phyloP scores from a whole-genome alignment of 257 asterid genomes.

The Fraxinus quadrangulata region DNA sequence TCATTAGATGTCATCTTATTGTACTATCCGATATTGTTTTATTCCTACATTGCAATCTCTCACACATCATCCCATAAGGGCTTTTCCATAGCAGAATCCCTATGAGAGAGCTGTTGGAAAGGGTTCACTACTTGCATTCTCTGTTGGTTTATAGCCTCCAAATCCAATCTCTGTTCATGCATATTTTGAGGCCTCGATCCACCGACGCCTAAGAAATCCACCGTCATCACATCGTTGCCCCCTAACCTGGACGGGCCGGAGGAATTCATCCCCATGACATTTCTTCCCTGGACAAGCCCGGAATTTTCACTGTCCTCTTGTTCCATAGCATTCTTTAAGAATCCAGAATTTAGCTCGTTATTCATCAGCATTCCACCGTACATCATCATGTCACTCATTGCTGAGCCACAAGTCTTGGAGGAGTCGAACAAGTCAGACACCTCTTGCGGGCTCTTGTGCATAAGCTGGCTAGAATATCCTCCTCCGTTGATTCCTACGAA shows the following conservation, averaged over 20 bases:
- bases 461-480: slow-evolving; percentile 37
- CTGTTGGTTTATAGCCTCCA: slow-evolving; percentile 47
- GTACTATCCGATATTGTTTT: background rate
- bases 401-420: slow-evolving; percentile 32
- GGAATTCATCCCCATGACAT: slow-evolving; percentile 24
- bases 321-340: slow-evolving; percentile 43
- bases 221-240: slow-evolving; percentile 59
- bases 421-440: slow-evolving; percentile 43
- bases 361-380: slow-evolving; percentile 74
- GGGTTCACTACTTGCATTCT: slow-evolving; percentile 50
- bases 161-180: slow-evolving; percentile 46
- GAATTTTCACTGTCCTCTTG: slow-evolving; percentile 31
- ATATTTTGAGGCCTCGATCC: slow-evolving; percentile 53
- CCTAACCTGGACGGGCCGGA: slow-evolving; percentile 30
- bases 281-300: slow-evolving; percentile 26
- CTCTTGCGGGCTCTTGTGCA: slow-evolving; percentile 48
- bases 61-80: slow-evolving; percentile 43
- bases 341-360: slow-evolving; percentile 37
- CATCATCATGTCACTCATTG: slow-evolving; percentile 56
- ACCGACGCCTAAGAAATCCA: slow-evolving; percentile 86
- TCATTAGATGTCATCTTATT: background rate
- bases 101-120: slow-evolving; percentile 43
- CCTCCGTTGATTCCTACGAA: slow-evolving; percentile 21
- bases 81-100: slow-evolving; percentile 53
- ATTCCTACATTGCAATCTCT: slow-evolving; percentile 40